phyloP scores from a whole-genome alignment of 2,329 filamentous ascomycete genomes.

The Pseudogymnoascus sp. region DNA sequence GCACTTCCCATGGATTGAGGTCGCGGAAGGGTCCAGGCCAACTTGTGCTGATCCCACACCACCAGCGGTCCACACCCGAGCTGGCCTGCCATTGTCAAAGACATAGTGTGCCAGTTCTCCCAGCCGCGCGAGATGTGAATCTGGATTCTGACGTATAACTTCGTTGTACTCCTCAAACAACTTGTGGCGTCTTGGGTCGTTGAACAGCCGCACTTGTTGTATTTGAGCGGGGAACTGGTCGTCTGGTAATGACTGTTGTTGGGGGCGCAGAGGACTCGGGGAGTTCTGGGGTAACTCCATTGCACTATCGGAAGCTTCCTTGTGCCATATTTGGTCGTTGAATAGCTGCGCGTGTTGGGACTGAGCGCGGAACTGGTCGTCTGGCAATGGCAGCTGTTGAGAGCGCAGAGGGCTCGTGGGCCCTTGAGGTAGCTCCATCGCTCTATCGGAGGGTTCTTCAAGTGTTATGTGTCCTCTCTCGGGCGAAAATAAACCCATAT shows the following conservation, averaged over 20 bases:
- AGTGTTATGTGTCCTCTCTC: not conserved
- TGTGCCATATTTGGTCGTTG: not conserved
- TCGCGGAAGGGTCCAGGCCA: not conserved
- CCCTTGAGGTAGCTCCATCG: not conserved
- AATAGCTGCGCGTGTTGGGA: slow-evolving; percentile 1
- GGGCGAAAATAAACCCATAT: not conserved
- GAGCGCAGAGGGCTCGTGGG: not conserved
- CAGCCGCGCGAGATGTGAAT: slow-evolving; percentile 1
- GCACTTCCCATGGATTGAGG: not conserved
- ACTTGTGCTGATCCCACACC: not conserved
- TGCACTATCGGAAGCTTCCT: not conserved
- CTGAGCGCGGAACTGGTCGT: not conserved
- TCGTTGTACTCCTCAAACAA: slow-evolving; percentile 2
- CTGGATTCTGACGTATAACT: not conserved
- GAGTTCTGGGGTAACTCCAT: not conserved
- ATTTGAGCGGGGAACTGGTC: not conserved
- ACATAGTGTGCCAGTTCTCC: not conserved
- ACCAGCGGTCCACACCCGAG: slow-evolving; percentile 9
- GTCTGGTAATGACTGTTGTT: not conserved
- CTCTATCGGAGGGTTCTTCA: not conserved
- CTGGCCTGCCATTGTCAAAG: slow-evolving; percentile 7
- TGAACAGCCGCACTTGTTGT: not conserved
- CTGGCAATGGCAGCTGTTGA: not conserved
- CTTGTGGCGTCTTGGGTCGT: slow-evolving; percentile 4
- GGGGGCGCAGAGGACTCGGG: not conserved